Percentiles rank a stretch among this genome's conserved stretches.
Conservation (phyloP, 805 yeast species). For the Ogataea angusta region DNA sequence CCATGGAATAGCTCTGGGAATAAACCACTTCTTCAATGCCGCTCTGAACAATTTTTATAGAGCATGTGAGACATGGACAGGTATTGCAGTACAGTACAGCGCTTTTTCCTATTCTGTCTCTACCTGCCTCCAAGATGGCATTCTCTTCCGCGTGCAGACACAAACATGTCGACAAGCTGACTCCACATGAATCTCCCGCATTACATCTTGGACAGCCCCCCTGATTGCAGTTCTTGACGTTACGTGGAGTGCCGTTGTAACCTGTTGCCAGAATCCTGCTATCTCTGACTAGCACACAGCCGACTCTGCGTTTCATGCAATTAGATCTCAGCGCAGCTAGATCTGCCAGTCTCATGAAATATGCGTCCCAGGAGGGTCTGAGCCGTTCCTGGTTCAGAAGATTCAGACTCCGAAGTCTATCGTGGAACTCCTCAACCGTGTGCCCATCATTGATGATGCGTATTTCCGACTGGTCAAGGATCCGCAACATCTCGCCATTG, state of each 20-base stretch:
- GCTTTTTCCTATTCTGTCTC: constrained; percentile 68
- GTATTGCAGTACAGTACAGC: constrained; percentile 89
- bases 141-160: constrained; percentile 98
- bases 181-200: constrained; percentile 58
- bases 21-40: constrained; percentile 92
- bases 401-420: constrained; percentile 39
- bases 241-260: constrained; percentile 95
- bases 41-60: constrained; percentile 89
- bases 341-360: constrained; percentile 90
- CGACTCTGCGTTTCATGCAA: constrained; percentile 97
- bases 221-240: constrained; percentile 82
- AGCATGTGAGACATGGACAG: constrained; percentile 95
- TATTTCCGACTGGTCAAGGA: constrained; percentile 48
- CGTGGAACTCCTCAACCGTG: constrained; percentile 36
- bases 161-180: constrained; percentile 74
- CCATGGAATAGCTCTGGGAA: constrained; percentile 92
- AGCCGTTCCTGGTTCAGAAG: constrained; percentile 53
- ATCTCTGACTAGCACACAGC: constrained; percentile 89
- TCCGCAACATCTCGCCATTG: constrained; percentile 34
- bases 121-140: constrained; percentile 89
- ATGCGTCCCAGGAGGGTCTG: constrained; percentile 94
- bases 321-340: constrained; percentile 90
- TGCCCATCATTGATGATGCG: constrained; percentile 52
- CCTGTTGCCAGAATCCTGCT: constrained; percentile 92
- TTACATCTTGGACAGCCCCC: constrained; percentile 96